Conservation (phyloP, 1,139 yeast species). For the Taphrina betulina region DNA sequence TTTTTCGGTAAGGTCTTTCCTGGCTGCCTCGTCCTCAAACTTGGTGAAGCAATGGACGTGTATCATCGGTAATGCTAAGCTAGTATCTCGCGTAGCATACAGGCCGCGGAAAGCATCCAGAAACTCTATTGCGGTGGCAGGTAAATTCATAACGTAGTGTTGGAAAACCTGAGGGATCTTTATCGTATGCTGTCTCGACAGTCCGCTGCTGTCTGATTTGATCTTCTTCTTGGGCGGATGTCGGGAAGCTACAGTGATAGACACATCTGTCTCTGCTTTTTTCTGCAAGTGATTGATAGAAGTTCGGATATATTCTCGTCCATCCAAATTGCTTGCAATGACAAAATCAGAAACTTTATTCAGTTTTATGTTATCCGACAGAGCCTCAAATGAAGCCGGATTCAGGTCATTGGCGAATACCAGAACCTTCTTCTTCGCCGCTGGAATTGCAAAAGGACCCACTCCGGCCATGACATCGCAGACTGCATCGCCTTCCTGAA, state of each 20-base stretch:
- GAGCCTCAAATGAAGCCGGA: constrained; percentile 74
- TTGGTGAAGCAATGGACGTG: constrained; percentile 95
- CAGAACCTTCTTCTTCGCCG: constrained; percentile 76
- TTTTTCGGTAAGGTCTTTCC: constrained; percentile 42
- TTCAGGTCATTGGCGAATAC: constrained; percentile 92
- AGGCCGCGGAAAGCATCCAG: constrained; percentile 48
- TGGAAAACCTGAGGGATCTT: constrained; percentile 59
- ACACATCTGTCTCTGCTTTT: constrained; percentile 39
- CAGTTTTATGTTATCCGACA: constrained; percentile 60
- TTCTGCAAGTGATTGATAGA: constrained; percentile 56
- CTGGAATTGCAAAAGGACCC: constrained; percentile 97
- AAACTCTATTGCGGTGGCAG: constrained; percentile 89
- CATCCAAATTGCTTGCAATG: constrained; percentile 69
- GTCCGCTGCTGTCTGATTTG: background rate
- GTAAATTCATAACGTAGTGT: constrained; percentile 92
- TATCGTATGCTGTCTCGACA: background rate
- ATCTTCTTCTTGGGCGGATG: constrained; percentile 5
- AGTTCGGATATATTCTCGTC: constrained; percentile 68
- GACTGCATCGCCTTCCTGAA: constrained; percentile 67
- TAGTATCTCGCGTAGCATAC: constrained; percentile 40
- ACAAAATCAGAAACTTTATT: constrained; percentile 61
- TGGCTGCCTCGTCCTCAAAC: constrained; percentile 51
- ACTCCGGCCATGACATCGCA: constrained; percentile 99
- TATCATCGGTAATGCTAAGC: constrained; percentile 66
- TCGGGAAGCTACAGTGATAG: background rate